These are phyloP conservation scores for Panaeolus papilionaceus DNA, from an alignment of 768 basidiomycete genomes.

Conservation along the genomic window DNA sequence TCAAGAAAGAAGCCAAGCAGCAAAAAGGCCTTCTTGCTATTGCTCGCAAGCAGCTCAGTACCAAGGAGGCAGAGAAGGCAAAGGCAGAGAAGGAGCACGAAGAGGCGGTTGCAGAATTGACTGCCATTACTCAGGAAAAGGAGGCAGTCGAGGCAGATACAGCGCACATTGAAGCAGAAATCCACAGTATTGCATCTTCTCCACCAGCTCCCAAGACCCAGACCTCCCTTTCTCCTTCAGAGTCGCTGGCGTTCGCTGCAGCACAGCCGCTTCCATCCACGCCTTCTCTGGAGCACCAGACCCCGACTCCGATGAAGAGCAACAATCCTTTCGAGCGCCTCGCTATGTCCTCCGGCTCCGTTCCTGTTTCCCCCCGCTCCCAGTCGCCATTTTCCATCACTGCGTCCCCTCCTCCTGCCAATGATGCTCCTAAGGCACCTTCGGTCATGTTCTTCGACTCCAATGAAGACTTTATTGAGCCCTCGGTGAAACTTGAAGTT, in stretches of 20 bases:
- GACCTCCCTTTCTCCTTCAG: constrained; percentile 44
- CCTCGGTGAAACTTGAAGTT: not conserved
- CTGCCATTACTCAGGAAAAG: constrained; percentile 58
- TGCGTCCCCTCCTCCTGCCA: constrained; percentile 25
- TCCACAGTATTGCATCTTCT: constrained; percentile 19
- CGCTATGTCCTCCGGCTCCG: constrained; percentile 49
- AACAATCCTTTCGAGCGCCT: constrained; percentile 93
- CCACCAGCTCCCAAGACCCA: constrained; percentile 34
- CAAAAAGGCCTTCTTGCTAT: constrained; percentile 96
- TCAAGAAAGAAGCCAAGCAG: constrained; percentile 93
- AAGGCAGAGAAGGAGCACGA: constrained; percentile 76
- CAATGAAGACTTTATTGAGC: constrained; percentile 4
- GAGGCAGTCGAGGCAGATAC: constrained; percentile 61
- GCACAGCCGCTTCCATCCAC: constrained; percentile 76
- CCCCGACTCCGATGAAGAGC: constrained; percentile 57
- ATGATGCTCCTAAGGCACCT: not conserved
- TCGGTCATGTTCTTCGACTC: constrained; percentile 4
- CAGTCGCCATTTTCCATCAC: constrained; percentile 60
- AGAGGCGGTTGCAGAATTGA: constrained; percentile 63
- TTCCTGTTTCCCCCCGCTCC: constrained; percentile 46
- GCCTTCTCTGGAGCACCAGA: constrained; percentile 62
- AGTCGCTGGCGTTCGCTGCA: constrained; percentile 65
- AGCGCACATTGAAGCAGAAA: constrained; percentile 28
- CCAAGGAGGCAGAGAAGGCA: constrained; percentile 79
- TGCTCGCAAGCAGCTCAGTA: constrained; percentile 89